Evolutionary conservation across 2,329 filamentous ascomycete genomes (phyloP).

Genomic region (Rutstroemia sydowiana): DNA sequence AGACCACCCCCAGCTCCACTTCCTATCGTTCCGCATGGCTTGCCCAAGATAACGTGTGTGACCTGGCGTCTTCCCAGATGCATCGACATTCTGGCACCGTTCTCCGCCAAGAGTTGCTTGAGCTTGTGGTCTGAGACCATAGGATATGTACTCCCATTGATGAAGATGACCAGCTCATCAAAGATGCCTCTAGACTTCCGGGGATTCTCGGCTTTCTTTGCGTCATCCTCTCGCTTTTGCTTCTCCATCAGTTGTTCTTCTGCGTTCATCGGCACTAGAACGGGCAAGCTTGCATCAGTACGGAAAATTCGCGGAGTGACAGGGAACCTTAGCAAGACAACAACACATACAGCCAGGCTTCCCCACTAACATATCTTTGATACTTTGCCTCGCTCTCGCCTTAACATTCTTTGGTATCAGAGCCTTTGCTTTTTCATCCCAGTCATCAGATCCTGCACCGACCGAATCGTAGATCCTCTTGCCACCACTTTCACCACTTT

Average conservation of each 20-base stretch:
- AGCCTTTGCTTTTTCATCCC: constrained; percentile 38
- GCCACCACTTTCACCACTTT: constrained; percentile 48
- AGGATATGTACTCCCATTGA: constrained; percentile 82
- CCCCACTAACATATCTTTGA: constrained; percentile 44
- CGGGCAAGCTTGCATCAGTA: constrained; percentile 7
- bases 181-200: constrained; percentile 46
- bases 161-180: constrained; percentile 64
- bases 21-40: constrained; percentile 38
- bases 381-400: constrained; percentile 32
- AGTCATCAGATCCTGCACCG: constrained; percentile 54
- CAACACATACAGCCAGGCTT: constrained; percentile 7
- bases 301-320: constrained; percentile 2
- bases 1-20: constrained; percentile 65
- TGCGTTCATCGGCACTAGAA: constrained; percentile 28
- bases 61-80: constrained; percentile 65
- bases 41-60: constrained; percentile 79
- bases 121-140: constrained; percentile 78
- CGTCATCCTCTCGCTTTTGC: constrained; percentile 44
- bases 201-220: constrained; percentile 34
- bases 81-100: constrained; percentile 67
- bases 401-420: constrained; percentile 37
- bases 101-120: constrained; percentile 65
- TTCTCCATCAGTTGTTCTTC: constrained; percentile 25
- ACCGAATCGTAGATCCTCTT: constrained; percentile 56
- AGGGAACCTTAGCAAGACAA: constrained; percentile 3